Percentiles rank a stretch among this genome's conserved stretches.
Evolutionary conservation across 768 basidiomycete species (phyloP).

Genomic region (Tylopilus cervinicoccineus): DNA sequence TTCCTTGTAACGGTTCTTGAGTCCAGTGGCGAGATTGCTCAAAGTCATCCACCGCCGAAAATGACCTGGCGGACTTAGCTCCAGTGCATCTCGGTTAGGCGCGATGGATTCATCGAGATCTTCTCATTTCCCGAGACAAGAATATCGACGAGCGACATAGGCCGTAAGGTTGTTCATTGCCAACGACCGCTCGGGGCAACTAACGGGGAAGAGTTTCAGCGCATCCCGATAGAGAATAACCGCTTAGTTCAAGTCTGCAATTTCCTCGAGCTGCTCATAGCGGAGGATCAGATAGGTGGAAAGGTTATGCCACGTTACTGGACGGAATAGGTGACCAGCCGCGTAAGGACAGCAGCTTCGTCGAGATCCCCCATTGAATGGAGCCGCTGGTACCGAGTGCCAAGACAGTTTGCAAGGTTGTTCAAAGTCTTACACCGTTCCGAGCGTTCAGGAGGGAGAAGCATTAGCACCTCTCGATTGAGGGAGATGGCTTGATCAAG

Average conservation of each 20-base stretch:
- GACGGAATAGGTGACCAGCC: background rate
- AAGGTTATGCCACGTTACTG: no score
- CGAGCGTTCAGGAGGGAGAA: no score
- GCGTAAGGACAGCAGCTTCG: background rate
- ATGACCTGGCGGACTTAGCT: background rate
- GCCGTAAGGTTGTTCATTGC: background rate
- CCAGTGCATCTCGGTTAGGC: background rate
- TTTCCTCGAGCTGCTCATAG: no score
- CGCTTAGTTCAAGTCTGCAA: background rate
- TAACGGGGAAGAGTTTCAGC: background rate
- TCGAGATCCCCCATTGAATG: background rate
- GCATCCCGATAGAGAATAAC: background rate
- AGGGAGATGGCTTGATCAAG: no score
- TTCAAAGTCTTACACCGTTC: no score
- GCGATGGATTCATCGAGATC: background rate
- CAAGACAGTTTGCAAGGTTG: no score
- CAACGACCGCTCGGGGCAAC: background rate
- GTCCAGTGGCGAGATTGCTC: background rate
- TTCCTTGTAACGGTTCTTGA: background rate
- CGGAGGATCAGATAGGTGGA: no score
- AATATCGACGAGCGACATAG: background rate
- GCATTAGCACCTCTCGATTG: no score
- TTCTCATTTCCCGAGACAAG: background rate
- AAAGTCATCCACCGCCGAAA: background rate
- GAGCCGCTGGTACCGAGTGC: no score